phyloP scores from a whole-genome alignment of 1,139 yeast genomes.

The Blastobotrys indianensis region DNA sequence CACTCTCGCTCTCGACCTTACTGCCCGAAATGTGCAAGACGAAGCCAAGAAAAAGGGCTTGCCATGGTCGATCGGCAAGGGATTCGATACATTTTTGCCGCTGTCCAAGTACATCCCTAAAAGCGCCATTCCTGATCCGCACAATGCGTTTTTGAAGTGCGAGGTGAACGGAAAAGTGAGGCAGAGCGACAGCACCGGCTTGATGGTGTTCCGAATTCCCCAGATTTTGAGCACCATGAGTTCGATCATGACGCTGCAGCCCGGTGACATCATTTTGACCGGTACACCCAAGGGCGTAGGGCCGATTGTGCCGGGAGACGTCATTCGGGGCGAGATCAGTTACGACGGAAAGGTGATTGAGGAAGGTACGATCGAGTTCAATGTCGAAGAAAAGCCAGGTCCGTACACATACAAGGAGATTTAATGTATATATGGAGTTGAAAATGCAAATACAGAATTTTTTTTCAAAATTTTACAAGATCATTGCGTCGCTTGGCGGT shows the following conservation, averaged over 20 bases:
- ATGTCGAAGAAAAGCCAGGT: constrained; percentile 68
- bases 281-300: constrained; percentile 99
- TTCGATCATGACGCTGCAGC: constrained; percentile 78
- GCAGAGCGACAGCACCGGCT: constrained; percentile 72
- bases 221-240: constrained; percentile 76
- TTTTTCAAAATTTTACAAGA: constrained; percentile 11
- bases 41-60: constrained; percentile 91
- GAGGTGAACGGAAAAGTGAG: constrained; percentile 62
- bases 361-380: constrained; percentile 45
- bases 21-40: constrained; percentile 93
- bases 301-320: constrained; percentile 68
- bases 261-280: constrained; percentile 86
- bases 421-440: constrained; percentile 5
- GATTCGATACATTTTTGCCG: constrained; percentile 93
- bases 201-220: constrained; percentile 88
- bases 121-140: constrained; percentile 61
- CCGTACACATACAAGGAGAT: constrained; percentile 52
- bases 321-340: constrained; percentile 54
- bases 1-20: constrained; percentile 84
- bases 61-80: constrained; percentile 96
- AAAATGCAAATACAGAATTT: not conserved
- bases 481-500: constrained; percentile 45
- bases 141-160: constrained; percentile 60
- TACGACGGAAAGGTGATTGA: constrained; percentile 52
- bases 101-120: constrained; percentile 67